phyloP scores from a whole-genome alignment of 78 protist genomes.

The Tieghemostelium lacteum region DNA sequence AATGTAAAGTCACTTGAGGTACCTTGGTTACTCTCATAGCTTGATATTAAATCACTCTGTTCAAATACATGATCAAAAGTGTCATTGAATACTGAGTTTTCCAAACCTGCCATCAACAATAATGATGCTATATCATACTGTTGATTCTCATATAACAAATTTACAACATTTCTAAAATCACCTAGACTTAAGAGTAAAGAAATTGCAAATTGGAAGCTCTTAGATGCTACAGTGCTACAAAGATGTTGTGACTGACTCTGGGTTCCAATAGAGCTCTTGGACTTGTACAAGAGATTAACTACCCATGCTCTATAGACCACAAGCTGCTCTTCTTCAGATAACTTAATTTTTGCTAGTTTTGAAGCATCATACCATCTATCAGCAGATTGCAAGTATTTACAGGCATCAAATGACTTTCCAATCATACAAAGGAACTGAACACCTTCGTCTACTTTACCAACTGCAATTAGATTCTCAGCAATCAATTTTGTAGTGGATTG shows the following conservation, averaged over 20 bases:
- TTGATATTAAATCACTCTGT: background rate
- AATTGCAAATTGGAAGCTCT: background rate
- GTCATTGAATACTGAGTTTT: background rate
- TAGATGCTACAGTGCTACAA: too few species aligned
- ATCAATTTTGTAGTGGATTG: constrained; percentile 48
- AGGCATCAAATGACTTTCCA: constrained; percentile 72
- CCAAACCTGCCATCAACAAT: constrained; percentile 37
- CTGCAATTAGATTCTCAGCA: constrained; percentile 72
- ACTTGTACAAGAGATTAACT: background rate
- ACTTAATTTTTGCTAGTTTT: constrained; percentile 31
- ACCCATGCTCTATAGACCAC: constrained; percentile 53
- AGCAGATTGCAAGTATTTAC: constrained; percentile 58
- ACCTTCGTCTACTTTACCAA: constrained; percentile 73
- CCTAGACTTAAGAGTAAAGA: constrained; percentile 40
- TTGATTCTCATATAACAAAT: constrained; percentile 40
- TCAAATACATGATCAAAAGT: background rate
- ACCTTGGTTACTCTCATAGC: background rate
- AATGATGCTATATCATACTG: constrained; percentile 53
- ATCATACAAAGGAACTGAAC: constrained; percentile 77
- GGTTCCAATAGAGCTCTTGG: background rate
- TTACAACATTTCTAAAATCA: constrained; percentile 50
- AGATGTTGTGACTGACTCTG: background rate
- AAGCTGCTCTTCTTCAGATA: constrained; percentile 42
- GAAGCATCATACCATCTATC: constrained; percentile 80
- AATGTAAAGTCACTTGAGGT: constrained; percentile 21